Evolutionary conservation across 2,329 filamentous ascomycete genomes (phyloP), one percentile per base, ranked within the genome.

Genomic region (Rutstroemia sp.): DNA sequence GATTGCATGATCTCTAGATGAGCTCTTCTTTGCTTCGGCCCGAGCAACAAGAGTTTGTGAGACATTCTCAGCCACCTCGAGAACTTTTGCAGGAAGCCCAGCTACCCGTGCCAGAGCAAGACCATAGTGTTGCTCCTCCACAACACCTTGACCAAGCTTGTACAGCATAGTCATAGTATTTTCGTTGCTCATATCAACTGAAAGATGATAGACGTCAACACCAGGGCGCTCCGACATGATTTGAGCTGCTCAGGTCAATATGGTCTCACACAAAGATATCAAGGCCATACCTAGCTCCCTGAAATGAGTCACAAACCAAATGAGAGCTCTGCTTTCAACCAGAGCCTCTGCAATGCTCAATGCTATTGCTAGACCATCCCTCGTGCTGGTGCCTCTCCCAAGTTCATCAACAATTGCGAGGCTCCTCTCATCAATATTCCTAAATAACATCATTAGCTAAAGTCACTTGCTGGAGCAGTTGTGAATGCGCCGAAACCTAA

Each of bases 281-380:
- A 39, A 49, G 16, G 18, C 21, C 73, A 61, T 69, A 79, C 78
- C 72, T 2, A 99, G 77, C 59, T 96, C 89, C 38, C 82, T 78
- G 68, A 96, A 99, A 68, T 99, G 95, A 0, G 94, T 97, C 1
- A 87, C 90, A 71, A 99, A 99, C 85, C 90, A 96, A 0, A 96
- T 83, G 0, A 89, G 78, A 0, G 91, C 86, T 58, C 83, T 79
- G 63, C 83, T 94, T 58, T 91, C 81, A 4, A 96, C 80, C 3
- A 99, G 76, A 0, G 89, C 88, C 74, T 97, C 94, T 0, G 92
- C 87, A 66, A 97, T 91, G 2, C 92, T 88, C 49, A 96, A 78
- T 0, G 94, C 90, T 66, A 99, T 95, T 0, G 90, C 86, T 1
- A 97, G 74, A 0, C 94, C 94, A 67, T 99, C 94, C 23, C 85